Conservation (phyloP, 2,329 filamentous ascomycete genomes). For the Didymella sp. region DNA sequence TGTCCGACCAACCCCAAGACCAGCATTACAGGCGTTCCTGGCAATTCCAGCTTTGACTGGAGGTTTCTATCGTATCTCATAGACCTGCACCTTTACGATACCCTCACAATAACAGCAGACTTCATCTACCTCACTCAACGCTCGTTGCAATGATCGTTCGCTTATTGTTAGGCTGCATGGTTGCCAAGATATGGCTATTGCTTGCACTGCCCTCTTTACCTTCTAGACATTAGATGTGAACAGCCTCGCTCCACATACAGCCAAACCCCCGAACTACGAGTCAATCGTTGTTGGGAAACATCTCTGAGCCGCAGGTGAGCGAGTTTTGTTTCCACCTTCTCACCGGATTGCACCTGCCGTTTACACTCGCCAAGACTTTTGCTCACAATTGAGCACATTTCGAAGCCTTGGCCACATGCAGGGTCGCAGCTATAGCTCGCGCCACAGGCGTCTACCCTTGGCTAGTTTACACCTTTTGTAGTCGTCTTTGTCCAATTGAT, state of each 20-base stretch:
- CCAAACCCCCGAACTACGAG: background rate
- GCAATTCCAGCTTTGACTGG: background rate
- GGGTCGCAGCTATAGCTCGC: constrained; percentile 32
- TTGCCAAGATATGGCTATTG: constrained; percentile 5
- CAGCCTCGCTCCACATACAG: background rate
- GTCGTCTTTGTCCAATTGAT: constrained; percentile 1
- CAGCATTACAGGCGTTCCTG: constrained; percentile 15
- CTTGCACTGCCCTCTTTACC: background rate
- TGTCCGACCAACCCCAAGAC: background rate
- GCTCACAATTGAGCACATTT: background rate
- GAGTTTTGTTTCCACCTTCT: constrained; percentile 11
- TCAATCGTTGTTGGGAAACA: background rate
- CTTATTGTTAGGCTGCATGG: background rate
- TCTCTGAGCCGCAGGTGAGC: background rate
- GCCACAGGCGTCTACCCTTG: constrained; percentile 28
- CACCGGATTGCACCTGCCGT: constrained; percentile 24
- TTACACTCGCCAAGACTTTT: constrained; percentile 25
- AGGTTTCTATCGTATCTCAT: background rate
- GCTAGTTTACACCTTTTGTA: constrained; percentile 16
- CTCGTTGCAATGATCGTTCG: background rate
- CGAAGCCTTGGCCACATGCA: too few species aligned
- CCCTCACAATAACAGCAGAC: background rate
- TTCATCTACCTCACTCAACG: background rate
- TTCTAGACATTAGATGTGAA: background rate
- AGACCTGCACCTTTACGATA: constrained; percentile 5